phyloP scores from a whole-genome alignment of 208 protist species.

The Crithidia mellificae region DNA sequence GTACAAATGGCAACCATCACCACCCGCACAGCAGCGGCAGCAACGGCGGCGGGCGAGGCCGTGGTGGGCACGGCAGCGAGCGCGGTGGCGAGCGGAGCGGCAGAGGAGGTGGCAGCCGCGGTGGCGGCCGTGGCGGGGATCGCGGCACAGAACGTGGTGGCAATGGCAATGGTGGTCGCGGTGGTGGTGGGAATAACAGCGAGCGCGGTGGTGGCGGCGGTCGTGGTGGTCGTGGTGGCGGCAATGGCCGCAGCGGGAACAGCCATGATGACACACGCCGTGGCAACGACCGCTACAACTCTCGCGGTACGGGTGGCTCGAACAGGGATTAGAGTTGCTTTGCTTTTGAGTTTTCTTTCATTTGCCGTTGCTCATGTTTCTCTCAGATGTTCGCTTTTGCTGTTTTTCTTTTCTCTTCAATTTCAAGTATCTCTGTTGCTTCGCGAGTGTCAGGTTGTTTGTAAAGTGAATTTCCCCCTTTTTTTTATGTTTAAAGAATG shows the following conservation, averaged over 20 bases:
- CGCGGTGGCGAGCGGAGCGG: too few species aligned
- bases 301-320: conserved; percentile 10
- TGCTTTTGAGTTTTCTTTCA: background rate
- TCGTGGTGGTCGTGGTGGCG: conserved; percentile 7
- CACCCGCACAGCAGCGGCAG: too few species aligned
- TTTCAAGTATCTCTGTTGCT: too few species aligned
- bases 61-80: too few species aligned
- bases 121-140: conserved; percentile 1
- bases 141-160: conserved; percentile 4
- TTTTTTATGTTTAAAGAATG: too few species aligned
- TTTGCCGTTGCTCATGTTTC: conserved; percentile 28
- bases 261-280: conserved; percentile 15
- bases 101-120: background rate
- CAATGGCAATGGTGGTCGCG: background rate
- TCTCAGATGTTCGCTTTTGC: background rate
- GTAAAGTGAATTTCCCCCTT: too few species aligned
- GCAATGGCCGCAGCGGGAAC: background rate
- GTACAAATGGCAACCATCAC: background rate
- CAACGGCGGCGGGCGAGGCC: too few species aligned
- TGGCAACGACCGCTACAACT: conserved; percentile 16
- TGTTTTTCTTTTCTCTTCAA: conserved; percentile 3
- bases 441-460: too few species aligned
- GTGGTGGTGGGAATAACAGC: conserved; percentile 8
- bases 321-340: conserved; percentile 4
- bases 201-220: too few species aligned